Evolutionary conservation across 2,329 filamentous ascomycete species (phyloP), one percentile per base, ranked within the genome.

Genomic region (Aspergillus calidoustus): DNA sequence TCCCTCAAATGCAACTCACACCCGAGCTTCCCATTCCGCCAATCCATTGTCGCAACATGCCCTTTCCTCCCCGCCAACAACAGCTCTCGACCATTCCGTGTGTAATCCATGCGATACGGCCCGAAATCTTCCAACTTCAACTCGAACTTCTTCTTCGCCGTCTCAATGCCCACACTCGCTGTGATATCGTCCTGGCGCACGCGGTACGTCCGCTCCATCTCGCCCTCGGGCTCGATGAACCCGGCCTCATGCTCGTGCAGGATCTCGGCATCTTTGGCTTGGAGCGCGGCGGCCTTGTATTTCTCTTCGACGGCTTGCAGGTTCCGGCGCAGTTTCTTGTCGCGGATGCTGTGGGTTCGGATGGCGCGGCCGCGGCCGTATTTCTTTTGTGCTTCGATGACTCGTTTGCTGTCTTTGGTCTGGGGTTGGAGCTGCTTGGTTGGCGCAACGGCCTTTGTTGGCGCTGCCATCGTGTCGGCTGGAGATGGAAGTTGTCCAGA

Each of bases 21-120:
- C 7, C 91, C 92, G 62, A 97, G 81, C 77, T 93, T 97, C 47
- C 93, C 94, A 68, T 91, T 90, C 66, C 94, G 85, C 94, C 95
- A 99, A 78, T 99, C 93, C 87, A 98, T 96, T 0, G 91, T 94
- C 60, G 95, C 94, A 67, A 99, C 83, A 86, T 99, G 95, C 15
- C 95, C 95, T 78, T 97, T 97, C 63, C 92, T 85, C 30, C 95
- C 93, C 13, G 90, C 93, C 38, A 99, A 83, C 57, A 99, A 81
- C 65, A 99, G 80, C 70, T 96, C 89, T 67, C 91, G 87, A 52
- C 95, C 95, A 72, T 96, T 98, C 49, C 92, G 86, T 52, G 92
- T 92, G 78, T 97, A 99, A 68, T 97, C 92, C 74, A 89, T 90
- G 0, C 89, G 82, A 72, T 99, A 99, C 0, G 95, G 95, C 0